phyloP scores from a whole-genome alignment of 1,284 basidiomycete species.

The Tremellales sp. region DNA sequence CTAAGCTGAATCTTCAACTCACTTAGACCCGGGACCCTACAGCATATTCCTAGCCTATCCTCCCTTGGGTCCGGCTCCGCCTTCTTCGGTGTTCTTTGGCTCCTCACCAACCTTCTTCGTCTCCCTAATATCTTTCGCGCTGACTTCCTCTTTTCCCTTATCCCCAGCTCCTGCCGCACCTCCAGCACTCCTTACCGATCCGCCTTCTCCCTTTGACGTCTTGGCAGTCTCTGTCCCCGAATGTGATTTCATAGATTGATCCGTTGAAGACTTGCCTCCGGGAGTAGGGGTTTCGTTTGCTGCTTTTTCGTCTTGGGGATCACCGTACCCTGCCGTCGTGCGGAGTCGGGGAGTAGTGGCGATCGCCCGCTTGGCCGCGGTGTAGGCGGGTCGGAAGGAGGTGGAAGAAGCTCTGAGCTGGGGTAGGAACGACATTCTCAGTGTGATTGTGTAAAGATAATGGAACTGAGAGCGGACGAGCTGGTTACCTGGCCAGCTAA shows the following conservation, averaged over 20 bases:
- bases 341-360: slow-evolving; percentile 8
- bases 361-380: slow-evolving; percentile 4
- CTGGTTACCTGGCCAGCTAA: no score
- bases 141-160: slow-evolving; percentile 6
- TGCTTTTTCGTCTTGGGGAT: slow-evolving; percentile 30
- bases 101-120: slow-evolving; percentile 37
- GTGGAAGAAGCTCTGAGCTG: slow-evolving; percentile 1
- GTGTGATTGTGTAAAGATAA: not conserved
- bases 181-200: slow-evolving; percentile 6
- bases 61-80: slow-evolving; percentile 30
- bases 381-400: not conserved
- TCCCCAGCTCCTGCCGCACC: slow-evolving; percentile 9
- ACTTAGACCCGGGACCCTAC: no score
- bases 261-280: slow-evolving; percentile 14
- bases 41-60: no score
- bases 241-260: slow-evolving; percentile 18
- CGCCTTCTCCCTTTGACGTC: slow-evolving; percentile 1
- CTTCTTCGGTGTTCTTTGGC: slow-evolving; percentile 30
- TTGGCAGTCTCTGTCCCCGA: slow-evolving; percentile 5
- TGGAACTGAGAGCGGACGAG: not conserved
- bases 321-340: slow-evolving; percentile 32
- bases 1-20: no score
- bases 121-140: slow-evolving; percentile 23
- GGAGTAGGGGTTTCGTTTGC: slow-evolving; percentile 27
- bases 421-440: slow-evolving; percentile 11